Evolutionary conservation across 148 eudicot genomes (phyloP).

Genomic region (Tetragonia tetragonoides): DNA sequence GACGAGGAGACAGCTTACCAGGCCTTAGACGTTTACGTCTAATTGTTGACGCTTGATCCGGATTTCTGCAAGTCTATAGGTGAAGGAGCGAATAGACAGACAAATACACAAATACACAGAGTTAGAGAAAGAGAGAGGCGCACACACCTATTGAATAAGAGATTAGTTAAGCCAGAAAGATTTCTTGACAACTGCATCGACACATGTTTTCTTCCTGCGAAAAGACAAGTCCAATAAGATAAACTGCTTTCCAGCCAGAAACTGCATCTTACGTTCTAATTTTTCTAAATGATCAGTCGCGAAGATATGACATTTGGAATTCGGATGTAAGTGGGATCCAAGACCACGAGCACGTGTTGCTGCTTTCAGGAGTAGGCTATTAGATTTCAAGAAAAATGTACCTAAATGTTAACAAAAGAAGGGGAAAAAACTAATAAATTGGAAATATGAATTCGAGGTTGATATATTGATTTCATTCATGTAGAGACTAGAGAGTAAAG

Average conservation of each 20-base stretch:
- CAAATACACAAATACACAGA: background rate
- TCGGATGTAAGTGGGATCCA: too few species aligned
- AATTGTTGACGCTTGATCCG: conserved; percentile 43
- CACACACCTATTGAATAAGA: conserved; percentile 69
- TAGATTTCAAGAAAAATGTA: background rate
- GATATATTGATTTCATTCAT: background rate
- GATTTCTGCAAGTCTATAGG: conserved; percentile 44
- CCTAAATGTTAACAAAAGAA: background rate
- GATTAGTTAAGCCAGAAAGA: conserved; percentile 57
- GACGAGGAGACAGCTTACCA: conserved; percentile 80
- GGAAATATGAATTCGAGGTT: background rate
- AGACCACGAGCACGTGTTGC: background rate
- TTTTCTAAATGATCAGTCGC: background rate
- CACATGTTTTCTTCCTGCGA: conserved; percentile 53
- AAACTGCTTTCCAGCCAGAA: background rate
- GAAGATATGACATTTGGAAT: background rate
- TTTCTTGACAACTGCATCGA: conserved; percentile 60
- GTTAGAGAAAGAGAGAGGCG: background rate
- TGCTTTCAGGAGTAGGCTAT: background rate
- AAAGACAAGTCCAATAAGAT: background rate
- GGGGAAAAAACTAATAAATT: background rate
- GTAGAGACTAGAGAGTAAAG: background rate
- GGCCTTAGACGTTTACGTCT: conserved; percentile 62
- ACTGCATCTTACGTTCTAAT: background rate
- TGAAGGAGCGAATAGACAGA: conserved; percentile 14